Evolutionary conservation across 2,329 filamentous ascomycete species (phyloP).

Genomic region (Monilinia fructicola): DNA sequence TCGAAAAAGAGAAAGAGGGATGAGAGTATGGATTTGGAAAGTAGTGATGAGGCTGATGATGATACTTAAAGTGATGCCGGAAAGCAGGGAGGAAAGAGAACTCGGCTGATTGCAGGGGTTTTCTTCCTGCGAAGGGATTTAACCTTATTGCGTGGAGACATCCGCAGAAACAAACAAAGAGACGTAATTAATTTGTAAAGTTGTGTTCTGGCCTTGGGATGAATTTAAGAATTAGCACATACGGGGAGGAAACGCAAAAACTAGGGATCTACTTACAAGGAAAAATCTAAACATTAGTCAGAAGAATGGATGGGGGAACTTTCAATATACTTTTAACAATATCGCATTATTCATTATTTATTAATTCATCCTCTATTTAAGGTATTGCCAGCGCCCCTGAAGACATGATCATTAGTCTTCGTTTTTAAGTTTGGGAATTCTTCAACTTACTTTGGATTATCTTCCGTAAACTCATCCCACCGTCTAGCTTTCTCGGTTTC

Average conservation of each 20-base stretch:
- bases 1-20: conserved; percentile 1
- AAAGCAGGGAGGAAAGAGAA: neutral
- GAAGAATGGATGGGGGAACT: neutral
- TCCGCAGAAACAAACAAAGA: neutral
- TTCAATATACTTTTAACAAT: neutral
- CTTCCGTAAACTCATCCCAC: conserved; percentile 94
- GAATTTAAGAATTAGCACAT: neutral
- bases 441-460: conserved; percentile 65
- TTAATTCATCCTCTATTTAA: conserved; percentile 66
- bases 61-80: neutral
- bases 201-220: neutral
- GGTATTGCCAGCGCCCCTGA: conserved; percentile 71
- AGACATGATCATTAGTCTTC: conserved; percentile 23
- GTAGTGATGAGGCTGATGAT: neutral
- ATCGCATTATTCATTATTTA: conserved; percentile 19
- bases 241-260: neutral
- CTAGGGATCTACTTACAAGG: neutral
- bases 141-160: neutral
- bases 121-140: neutral
- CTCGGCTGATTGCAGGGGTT: neutral
- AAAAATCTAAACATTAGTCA: neutral
- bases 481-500: conserved; percentile 91
- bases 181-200: neutral
- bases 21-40: neutral
- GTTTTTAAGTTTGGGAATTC: neutral